Conservation (phyloP, 2,329 filamentous ascomycete species). For the Ceratocystiopsis minuta region DNA sequence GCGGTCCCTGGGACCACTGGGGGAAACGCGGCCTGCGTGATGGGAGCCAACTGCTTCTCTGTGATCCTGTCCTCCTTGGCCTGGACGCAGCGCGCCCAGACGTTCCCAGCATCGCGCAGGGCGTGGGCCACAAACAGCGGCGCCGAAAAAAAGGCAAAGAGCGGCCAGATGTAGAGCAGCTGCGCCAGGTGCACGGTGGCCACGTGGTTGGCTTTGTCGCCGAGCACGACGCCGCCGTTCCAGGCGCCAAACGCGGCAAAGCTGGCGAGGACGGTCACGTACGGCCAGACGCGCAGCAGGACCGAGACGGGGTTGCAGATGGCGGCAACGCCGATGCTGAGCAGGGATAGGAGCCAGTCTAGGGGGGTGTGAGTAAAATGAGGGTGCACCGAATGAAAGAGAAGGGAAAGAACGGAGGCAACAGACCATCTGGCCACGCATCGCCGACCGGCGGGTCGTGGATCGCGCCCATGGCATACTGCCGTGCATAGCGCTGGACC, state of each 20-base stretch:
- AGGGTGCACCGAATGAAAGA: no score
- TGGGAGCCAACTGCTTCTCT: background rate
- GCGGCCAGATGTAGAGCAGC: constrained; percentile 89
- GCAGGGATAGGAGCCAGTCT: constrained; percentile 36
- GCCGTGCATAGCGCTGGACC: constrained; percentile 21
- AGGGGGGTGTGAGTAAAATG: no score
- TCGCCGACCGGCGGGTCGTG: constrained; percentile 33
- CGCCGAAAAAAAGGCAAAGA: constrained; percentile 75
- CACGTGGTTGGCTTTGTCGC: constrained; percentile 87
- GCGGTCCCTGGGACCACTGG: background rate
- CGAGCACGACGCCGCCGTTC: constrained; percentile 86
- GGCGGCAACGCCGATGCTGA: constrained; percentile 47
- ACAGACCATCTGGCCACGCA: constrained; percentile 28
- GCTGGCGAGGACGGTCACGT: constrained; percentile 41
- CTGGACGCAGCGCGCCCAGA: background rate
- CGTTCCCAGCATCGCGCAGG: background rate
- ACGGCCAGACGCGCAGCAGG: constrained; percentile 33
- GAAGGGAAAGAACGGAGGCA: no score
- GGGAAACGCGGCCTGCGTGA: background rate
- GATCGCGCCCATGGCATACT: constrained; percentile 31
- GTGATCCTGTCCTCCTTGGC: background rate
- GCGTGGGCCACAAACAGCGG: constrained; percentile 41
- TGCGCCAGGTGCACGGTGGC: constrained; percentile 79
- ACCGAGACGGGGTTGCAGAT: constrained; percentile 29
- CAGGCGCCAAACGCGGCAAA: constrained; percentile 64